phyloP scores from a whole-genome alignment of 495 filamentous ascomycete species.

The Annulohypoxylon moriforme region DNA sequence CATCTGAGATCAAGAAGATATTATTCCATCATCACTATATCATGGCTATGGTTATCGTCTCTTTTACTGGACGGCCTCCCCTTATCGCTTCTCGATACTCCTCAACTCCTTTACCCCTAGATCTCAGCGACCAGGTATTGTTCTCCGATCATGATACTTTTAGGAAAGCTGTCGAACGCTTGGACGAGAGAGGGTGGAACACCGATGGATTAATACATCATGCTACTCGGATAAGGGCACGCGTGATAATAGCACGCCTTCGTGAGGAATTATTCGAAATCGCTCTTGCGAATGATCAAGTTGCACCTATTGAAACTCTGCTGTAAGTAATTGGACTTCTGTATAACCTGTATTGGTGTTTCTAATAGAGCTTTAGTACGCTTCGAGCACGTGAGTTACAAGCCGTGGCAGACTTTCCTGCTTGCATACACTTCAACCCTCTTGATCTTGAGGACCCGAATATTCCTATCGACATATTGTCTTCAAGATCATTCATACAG shows the following conservation, averaged over 20 bases:
- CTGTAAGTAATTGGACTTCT: conserved; percentile 50
- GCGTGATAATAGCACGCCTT: conserved; percentile 60
- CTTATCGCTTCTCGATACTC: conserved; percentile 66
- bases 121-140: conserved; percentile 65
- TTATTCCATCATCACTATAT: conserved; percentile 66
- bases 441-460: conserved; percentile 46
- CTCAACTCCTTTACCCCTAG: conserved; percentile 66
- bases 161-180: conserved; percentile 53
- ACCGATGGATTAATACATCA: conserved; percentile 52
- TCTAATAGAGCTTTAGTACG: conserved; percentile 17
- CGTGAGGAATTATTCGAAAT: conserved; percentile 71
- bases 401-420: conserved; percentile 41
- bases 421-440: conserved; percentile 48
- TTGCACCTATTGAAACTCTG: conserved; percentile 58
- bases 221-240: conserved; percentile 60
- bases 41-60: conserved; percentile 63
- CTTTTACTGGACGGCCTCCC: conserved; percentile 69
- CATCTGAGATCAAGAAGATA: conserved; percentile 46
- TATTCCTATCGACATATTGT: conserved; percentile 40
- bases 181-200: conserved; percentile 68
- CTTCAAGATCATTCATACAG: conserved; percentile 53
- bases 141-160: conserved; percentile 59
- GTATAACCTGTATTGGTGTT: neutral
- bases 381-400: conserved; percentile 36
- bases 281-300: conserved; percentile 60